A percentile compares a stretch with the other conserved stretches of the same genome.
Evolutionary conservation across 345 rosid species (phyloP).

Genomic region (Durio zibethinus): DNA sequence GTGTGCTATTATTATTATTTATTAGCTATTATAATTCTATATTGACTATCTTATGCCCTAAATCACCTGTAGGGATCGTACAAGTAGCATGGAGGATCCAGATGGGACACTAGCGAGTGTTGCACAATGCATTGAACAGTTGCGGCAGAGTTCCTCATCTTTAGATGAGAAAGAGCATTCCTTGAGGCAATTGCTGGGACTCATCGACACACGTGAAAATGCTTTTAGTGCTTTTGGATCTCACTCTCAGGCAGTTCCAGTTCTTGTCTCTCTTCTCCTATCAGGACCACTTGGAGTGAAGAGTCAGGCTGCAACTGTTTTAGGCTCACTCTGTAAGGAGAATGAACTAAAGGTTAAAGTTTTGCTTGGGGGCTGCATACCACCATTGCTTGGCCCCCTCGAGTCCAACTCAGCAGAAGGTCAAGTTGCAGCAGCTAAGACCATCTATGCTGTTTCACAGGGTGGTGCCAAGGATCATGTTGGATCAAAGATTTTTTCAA

Average conservation of each 20-base stretch:
- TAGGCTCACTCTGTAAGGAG: constrained; percentile 98
- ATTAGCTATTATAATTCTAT: background rate
- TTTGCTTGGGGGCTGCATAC: constrained; percentile 98
- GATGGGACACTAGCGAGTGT: constrained; percentile 98
- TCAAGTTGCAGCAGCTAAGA: constrained; percentile 96
- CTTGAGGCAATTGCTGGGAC: constrained; percentile 87
- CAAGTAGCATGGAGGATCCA: constrained; percentile 97
- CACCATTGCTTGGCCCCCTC: constrained; percentile 97
- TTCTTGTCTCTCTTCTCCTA: constrained; percentile 97
- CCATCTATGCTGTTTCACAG: constrained; percentile 94
- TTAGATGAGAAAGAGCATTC: constrained; percentile 87
- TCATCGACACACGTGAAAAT: constrained; percentile 86
- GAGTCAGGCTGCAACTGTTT: constrained; percentile 91
- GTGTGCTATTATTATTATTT: background rate
- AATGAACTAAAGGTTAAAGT: constrained; percentile 96
- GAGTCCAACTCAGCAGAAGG: constrained; percentile 93
- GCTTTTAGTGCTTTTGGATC: constrained; percentile 99
- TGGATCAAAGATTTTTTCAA: constrained; percentile 97
- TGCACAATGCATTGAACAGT: constrained; percentile 97
- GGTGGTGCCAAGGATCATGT: constrained; percentile 95
- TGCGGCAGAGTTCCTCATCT: constrained; percentile 86
- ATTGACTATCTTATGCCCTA: constrained; percentile 19
- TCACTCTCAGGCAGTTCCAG: constrained; percentile 99
- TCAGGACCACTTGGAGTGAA: constrained; percentile 92
- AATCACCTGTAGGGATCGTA: constrained; percentile 70